Evolutionary conservation across 352 stramenopile genomes (phyloP), one percentile per base, ranked within the genome.

Genomic region (Halophytophthora batemanensis): DNA sequence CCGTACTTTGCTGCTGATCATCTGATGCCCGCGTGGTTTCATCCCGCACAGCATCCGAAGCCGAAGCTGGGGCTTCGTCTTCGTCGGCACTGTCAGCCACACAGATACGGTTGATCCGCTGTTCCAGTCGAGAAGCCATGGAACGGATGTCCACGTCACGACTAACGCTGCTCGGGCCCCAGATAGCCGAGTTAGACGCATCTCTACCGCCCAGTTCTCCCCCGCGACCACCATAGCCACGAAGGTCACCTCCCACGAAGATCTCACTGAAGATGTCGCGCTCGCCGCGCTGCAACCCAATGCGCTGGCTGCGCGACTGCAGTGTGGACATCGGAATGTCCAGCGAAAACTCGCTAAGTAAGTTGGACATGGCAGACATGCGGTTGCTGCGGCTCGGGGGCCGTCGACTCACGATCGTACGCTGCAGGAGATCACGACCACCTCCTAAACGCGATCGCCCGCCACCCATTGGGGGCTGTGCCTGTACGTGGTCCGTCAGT

Each of bases 301-400:
- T 37, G 42, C 78, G 77, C 8, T 70, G 59, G 13, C 45, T 48
- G 13, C 64, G 56, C 21, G 65, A 66, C 25, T 56, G 61, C 37
- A 73, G 41, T 38, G 50, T 51, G 11, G 72, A 73, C 7, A 63
- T 69, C 7, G 80, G 80, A 25, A 91, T 83, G 42, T 93, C 81
- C 14, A 93, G 59, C 6, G 83, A 90, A 50, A 93, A 91, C 33
- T 93, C 83, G 28, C 77, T 92, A 15, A 93, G 60, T 25, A 93
- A 41, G 45, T 90, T 89, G 0, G 81, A 90, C 5, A 91, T 70
- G 12, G 80, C 64, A 29, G 81, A 86, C 42, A 90, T 58, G 15
- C 77, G 70, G 47, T 79, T 91, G 19, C 56, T 77, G 51, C 51
- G 83, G 66, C 60, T 86, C 18, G 79, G 77, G 12, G 81, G 81